Conservation (phyloP, 2,329 filamentous ascomycete species). For the Aspergillus hortae region DNA sequence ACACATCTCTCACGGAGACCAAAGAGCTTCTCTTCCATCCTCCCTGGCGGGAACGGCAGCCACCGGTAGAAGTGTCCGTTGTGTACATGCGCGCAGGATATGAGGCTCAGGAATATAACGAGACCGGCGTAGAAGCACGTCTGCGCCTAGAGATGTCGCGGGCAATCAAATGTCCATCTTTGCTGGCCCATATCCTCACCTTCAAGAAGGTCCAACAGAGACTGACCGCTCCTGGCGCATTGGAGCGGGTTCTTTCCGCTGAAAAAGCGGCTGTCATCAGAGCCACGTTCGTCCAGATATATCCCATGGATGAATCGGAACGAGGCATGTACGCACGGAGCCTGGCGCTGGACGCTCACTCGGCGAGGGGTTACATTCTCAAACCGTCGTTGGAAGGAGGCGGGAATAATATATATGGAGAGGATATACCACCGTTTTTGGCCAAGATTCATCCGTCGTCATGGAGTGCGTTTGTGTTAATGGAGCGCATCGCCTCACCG, state of each 20-base stretch:
- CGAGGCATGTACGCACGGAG: constrained; percentile 24
- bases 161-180: constrained; percentile 45
- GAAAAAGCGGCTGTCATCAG: constrained; percentile 25
- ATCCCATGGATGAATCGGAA: constrained; percentile 31
- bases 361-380: constrained; percentile 32
- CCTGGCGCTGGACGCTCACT: constrained; percentile 20
- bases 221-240: constrained; percentile 27
- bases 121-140: constrained; percentile 26
- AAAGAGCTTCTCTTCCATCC: constrained; percentile 37
- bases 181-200: constrained; percentile 40
- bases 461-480: constrained; percentile 38
- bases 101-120: constrained; percentile 38
- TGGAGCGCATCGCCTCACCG: constrained; percentile 40
- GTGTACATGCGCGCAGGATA: constrained; percentile 45
- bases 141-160: constrained; percentile 35
- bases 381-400: constrained; percentile 47
- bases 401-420: constrained; percentile 41
- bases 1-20: constrained; percentile 27
- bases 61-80: constrained; percentile 38
- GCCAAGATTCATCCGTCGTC: constrained; percentile 16
- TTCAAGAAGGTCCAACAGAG: constrained; percentile 46
- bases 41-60: constrained; percentile 10
- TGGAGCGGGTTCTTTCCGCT: constrained; percentile 32
- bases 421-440: constrained; percentile 36
- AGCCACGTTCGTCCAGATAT: constrained; percentile 37